A percentile compares a stretch with the other conserved stretches of the same genome.
phyloP scores from a whole-genome alignment of 805 yeast genomes.

The Wickerhamiella sergipiensis region DNA sequence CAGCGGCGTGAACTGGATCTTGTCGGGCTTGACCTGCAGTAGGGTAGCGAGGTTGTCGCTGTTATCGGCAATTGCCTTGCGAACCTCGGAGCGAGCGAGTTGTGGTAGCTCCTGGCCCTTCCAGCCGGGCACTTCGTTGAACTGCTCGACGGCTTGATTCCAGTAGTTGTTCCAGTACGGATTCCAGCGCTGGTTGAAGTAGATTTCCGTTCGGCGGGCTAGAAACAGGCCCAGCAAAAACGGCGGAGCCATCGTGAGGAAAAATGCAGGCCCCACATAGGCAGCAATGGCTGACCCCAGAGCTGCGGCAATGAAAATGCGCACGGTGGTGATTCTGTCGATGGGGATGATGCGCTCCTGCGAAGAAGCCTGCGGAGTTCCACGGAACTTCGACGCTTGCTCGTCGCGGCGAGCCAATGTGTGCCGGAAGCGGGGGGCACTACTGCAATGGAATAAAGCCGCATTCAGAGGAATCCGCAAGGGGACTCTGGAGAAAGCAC shows the following conservation, averaged over 20 bases:
- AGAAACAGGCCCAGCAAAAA: neutral
- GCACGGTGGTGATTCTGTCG: neutral
- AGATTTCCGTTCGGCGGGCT: neutral
- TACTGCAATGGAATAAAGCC: neutral
- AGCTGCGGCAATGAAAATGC: neutral
- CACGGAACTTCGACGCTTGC: neutral
- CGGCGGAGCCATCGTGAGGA: neutral
- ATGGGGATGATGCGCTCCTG: neutral
- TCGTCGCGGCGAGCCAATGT: neutral
- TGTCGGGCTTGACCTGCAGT: neutral
- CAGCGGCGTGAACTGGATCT: neutral
- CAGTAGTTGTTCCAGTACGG: neutral
- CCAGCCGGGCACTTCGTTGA: neutral
- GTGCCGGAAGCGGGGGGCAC: neutral
- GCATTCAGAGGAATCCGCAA: neutral
- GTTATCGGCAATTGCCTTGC: neutral
- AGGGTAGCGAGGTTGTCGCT: neutral
- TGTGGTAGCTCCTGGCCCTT: neutral
- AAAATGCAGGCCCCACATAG: neutral
- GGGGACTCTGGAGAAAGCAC: neutral
- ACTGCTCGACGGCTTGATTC: neutral
- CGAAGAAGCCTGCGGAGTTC: neutral
- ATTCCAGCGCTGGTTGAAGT: neutral
- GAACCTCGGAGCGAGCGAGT: neutral
- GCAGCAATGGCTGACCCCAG: neutral